phyloP scores from a whole-genome alignment of 2,329 filamentous ascomycete genomes.

The Ophiostoma ips region DNA sequence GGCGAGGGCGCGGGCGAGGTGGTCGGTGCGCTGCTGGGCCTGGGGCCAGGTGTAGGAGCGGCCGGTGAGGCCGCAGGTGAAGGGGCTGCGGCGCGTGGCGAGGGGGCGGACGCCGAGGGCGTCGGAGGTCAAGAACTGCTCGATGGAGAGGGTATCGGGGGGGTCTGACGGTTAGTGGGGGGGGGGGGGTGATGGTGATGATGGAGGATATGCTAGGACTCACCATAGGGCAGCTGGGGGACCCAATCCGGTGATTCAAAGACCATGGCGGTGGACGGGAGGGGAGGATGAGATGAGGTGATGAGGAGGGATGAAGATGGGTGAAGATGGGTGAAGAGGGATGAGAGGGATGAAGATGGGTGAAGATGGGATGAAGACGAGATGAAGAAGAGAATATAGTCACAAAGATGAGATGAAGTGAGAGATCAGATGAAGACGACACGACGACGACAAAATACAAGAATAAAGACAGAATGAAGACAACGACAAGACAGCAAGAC shows the following conservation, averaged over 20 bases:
- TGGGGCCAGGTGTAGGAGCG: slow-evolving; percentile 11
- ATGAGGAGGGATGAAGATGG: neutral
- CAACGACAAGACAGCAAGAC: no score
- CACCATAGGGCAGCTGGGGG: slow-evolving; percentile 43
- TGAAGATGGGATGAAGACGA: no score
- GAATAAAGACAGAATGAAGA: no score
- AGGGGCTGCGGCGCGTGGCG: slow-evolving; percentile 33
- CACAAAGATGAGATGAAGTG: no score
- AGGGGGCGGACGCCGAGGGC: slow-evolving; percentile 52
- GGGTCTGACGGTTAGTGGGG: slow-evolving; percentile 28
- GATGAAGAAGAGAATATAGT: no score
- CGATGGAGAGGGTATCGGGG: slow-evolving; percentile 61
- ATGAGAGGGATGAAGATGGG: no score
- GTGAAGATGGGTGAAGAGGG: no score
- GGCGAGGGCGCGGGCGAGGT: slow-evolving; percentile 34
- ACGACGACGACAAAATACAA: no score
- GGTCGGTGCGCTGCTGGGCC: slow-evolving; percentile 10
- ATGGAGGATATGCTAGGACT: slow-evolving; percentile 11
- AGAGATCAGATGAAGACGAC: no score
- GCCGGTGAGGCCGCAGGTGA: slow-evolving; percentile 17
- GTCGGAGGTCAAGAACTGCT: slow-evolving; percentile 65
- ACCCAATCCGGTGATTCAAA: slow-evolving; percentile 50
- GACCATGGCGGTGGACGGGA: slow-evolving; percentile 26
- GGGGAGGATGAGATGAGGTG: neutral
- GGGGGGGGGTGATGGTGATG: neutral